Conservation (phyloP, 164 flowering plant genomes). For the Annona cherimola region DNA sequence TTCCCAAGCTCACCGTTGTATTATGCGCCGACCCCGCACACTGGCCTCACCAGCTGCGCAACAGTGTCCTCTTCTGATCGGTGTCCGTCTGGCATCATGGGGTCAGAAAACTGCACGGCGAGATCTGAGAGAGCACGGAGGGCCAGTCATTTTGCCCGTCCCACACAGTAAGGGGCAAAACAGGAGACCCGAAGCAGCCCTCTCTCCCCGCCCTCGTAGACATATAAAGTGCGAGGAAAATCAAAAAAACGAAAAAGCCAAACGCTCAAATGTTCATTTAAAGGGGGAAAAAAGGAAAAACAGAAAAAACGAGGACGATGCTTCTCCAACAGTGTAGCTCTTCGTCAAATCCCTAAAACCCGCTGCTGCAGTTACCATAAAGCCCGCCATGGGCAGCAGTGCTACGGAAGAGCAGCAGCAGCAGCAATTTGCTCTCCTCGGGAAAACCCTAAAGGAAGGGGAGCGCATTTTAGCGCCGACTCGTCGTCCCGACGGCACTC, state of each 20-base stretch:
- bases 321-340: neutral
- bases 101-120: too few relatives aligned
- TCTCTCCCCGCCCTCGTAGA: neutral
- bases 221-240: neutral
- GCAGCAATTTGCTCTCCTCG: conserved; percentile 10
- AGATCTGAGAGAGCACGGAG: too few relatives aligned
- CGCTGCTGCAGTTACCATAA: neutral
- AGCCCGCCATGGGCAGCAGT: conserved; percentile 2
- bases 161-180: neutral
- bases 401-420: conserved; percentile 13
- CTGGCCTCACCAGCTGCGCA: too few relatives aligned
- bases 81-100: too few relatives aligned
- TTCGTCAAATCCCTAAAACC: neutral
- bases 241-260: neutral
- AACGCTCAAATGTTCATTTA: neutral
- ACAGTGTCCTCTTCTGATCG: too few relatives aligned
- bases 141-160: too few relatives aligned
- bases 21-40: too few relatives aligned
- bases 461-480: conserved; percentile 30
- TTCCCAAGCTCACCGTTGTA: too few relatives aligned
- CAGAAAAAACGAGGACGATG: neutral
- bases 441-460: conserved; percentile 30
- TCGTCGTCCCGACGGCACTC: conserved; percentile 32
- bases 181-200: neutral
- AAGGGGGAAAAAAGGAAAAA: neutral